A percentile compares a stretch with the other conserved stretches of the same genome.
phyloP scores from a whole-genome alignment of 345 rosid species.

The Mangifera indica region DNA sequence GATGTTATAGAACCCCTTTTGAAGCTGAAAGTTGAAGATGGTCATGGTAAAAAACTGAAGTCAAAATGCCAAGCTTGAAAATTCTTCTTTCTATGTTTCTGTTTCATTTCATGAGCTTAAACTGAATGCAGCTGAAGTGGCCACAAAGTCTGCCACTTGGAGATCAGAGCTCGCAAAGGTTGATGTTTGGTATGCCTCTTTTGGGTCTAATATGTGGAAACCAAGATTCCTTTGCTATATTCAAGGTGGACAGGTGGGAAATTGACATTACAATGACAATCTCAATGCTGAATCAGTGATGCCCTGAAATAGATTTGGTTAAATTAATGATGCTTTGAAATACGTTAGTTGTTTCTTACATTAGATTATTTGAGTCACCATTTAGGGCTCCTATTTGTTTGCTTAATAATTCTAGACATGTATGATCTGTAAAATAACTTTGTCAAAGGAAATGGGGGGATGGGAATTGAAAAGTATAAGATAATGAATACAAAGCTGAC shows the following conservation, averaged over 20 bases:
- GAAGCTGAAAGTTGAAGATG: constrained; percentile 50
- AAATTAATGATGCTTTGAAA: background rate
- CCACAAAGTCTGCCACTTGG: constrained; percentile 42
- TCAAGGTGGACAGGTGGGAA: constrained; percentile 75
- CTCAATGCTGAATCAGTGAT: background rate
- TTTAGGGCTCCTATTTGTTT: background rate
- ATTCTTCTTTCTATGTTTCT: background rate
- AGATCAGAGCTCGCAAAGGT: constrained; percentile 61
- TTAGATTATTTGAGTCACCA: background rate
- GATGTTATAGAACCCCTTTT: constrained; percentile 51
- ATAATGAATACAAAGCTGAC: background rate
- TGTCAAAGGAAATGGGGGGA: background rate
- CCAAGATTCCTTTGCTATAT: constrained; percentile 80
- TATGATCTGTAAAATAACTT: background rate
- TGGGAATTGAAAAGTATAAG: background rate
- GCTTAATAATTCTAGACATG: background rate
- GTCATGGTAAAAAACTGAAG: constrained; percentile 33
- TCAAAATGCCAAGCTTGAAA: background rate
- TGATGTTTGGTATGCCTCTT: constrained; percentile 83
- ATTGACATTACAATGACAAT: background rate
- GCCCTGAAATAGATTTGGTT: background rate
- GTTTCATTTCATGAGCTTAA: constrained; percentile 3
- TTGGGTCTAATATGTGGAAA: constrained; percentile 86
- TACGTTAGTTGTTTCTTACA: background rate
- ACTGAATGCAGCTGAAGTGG: constrained; percentile 30